Conservation (phyloP, 768 basidiomycete species). For the Mycena latifolia region DNA sequence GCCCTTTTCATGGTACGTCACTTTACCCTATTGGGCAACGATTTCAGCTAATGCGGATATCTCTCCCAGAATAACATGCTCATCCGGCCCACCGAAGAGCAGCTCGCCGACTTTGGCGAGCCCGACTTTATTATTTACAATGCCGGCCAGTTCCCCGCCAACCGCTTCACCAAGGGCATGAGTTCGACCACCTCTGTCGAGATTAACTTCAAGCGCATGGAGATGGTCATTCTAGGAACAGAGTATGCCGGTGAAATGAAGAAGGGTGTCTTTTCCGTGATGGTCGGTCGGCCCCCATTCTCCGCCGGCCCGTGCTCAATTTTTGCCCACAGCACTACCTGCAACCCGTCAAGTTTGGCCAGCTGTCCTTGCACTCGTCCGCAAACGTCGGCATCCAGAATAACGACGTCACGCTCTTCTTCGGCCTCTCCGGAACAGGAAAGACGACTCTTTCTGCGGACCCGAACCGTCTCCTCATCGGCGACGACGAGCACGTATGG, state of each 20-base stretch:
- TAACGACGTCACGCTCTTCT: constrained; percentile 97
- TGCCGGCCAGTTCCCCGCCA: constrained; percentile 99
- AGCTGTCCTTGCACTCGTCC: constrained; percentile 97
- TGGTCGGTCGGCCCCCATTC: constrained; percentile 64
- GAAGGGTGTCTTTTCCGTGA: constrained; percentile 99
- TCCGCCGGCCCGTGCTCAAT: constrained; percentile 24
- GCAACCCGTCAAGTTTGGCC: constrained; percentile 98
- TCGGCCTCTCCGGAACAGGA: constrained; percentile 97
- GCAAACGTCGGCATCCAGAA: constrained; percentile 94
- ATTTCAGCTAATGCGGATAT: constrained; percentile 36
- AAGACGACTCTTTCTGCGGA: constrained; percentile 99
- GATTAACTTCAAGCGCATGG: constrained; percentile 99
- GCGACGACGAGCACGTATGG: constrained; percentile 99
- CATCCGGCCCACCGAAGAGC: constrained; percentile 96
- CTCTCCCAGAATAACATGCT: constrained; percentile 94
- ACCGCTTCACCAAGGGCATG: constrained; percentile 99
- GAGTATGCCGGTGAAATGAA: constrained; percentile 99
- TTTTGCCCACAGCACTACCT: constrained; percentile 82
- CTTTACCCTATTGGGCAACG: constrained; percentile 35
- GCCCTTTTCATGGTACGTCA: constrained; percentile 94
- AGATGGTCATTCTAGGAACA: constrained; percentile 99
- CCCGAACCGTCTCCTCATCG: constrained; percentile 92
- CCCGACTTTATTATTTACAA: constrained; percentile 99
- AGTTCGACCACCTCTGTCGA: constrained; percentile 98
- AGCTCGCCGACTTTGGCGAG: constrained; percentile 94